Base-by-base conservation (phyloP, 495 filamentous ascomycete species). In the Aspergillus steynii region DNA sequence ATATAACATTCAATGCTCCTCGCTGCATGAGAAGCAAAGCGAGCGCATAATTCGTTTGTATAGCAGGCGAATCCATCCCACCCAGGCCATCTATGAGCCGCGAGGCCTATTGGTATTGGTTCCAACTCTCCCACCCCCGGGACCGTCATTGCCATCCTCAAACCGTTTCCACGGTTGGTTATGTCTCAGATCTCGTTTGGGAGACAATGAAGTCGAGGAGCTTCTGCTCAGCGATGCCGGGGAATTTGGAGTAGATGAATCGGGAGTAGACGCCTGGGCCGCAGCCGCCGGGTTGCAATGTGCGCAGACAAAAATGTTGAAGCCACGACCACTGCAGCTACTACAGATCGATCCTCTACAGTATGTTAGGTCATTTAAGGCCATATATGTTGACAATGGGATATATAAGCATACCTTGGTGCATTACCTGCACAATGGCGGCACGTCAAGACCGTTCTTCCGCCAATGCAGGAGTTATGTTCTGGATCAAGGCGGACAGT, bases 361-460 rank as follows among this genome's bases (percentile, higher is more conserved):
- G 45, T 14, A 51, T 26, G 29, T 66, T 37, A 65, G 37, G 53
- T 49, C 27, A 29, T 42, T 34, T 47, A 8, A 51, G 8, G 45
- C 29, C 7, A 26, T 27, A 32, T 20, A 37, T n/a, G 25, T 26
- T 45, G 28, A 10, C 0, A 5, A 31, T 12, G 34, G 12, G 37
- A 54, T 14, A 55, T 27, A 28, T 9, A 52, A 50, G 47, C 56
- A n/a, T 67, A 77, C 76, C 76, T 74, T 25, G 74, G 76, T 51
- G 74, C 73, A 62, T 79, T 76, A 0, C 76, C 76, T 26, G 76
- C 76, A 27, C 76, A 79, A 54, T 59, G 59, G 8, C 68, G 69
- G 64, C 76, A 79, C 46, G 76, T 79, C 20, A 72, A 10, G 27
- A 73, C 73, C n/a, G 71, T 76, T 29, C 64, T 60, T 20, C 76